Evolutionary conservation across 192 early-diverging fungal genomes (phyloP), one percentile per base, ranked within the genome.

Genomic region (Coemansia sp.): DNA sequence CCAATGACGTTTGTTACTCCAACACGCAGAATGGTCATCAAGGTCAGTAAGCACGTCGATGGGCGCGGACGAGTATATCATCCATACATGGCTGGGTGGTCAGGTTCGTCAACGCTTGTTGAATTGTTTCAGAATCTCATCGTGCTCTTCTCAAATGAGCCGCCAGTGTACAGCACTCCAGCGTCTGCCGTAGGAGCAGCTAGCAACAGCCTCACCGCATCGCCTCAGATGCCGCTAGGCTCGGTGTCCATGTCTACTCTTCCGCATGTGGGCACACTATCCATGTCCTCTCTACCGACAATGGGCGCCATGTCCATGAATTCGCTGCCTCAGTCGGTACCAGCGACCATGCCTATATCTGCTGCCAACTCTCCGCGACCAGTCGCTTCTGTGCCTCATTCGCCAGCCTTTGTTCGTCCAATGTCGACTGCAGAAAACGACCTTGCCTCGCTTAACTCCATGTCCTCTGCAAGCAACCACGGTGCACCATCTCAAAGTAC

Each of bases 1-100:
- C 95, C 96, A 18, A 84, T 94, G 63, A 86, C 86, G 3, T 93
- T 91, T 70, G 96, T 98, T 36, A 91, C 86, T 19, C 96, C 96
- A 22, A 98, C 96, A 18, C 83, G 88, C 8, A 84, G 78, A 43
- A 98, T 98, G 96, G 76, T 92, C 6, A 87, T 98, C 12, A 88
- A 87, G 67, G 85, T 88, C 40, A 85, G 91, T 40, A 88, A 88
- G 69, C 85, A 91, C 81, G 94, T 98, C n/a, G 94, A 97, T 72
- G 73, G 85, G 56, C 87, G 85, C 40, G 95, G 96, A 5, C 73
- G 86, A 55, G 87, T 95, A 42, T 91, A 90, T 71, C 95, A 96
- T 58, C 90, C 93, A 42, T 95, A 93, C 68, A 81, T 95, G 65
- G 86, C 90, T 4, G 73, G 83, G 63, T 96, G 95, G 95, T 47